Evolutionary conservation across 83 land plant species (phyloP).

Genomic region (Picea mariana): DNA sequence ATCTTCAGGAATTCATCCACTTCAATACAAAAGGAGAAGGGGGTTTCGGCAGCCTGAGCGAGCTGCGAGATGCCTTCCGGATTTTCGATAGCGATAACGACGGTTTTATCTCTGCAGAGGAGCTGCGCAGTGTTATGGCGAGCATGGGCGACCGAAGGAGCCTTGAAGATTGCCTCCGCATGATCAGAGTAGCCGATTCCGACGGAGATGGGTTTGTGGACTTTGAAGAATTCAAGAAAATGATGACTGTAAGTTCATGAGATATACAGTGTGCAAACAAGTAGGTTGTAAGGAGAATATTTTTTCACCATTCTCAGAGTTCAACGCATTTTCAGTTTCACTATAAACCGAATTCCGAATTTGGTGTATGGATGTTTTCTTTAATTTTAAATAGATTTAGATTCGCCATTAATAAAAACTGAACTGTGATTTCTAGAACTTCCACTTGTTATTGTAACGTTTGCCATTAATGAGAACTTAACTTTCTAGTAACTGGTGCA

Average conservation of each 20-base stretch:
- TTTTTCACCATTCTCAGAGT: no score
- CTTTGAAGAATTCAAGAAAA: constrained; percentile 29
- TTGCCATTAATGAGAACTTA: no score
- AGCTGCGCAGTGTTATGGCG: constrained; percentile 29
- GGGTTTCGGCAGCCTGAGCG: constrained; percentile 2
- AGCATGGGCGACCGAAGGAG: constrained; percentile 21
- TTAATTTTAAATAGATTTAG: no score
- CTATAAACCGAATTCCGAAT: no score
- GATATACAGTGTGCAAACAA: no score
- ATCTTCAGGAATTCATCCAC: constrained; percentile 29
- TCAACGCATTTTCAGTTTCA: no score
- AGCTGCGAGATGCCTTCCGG: constrained; percentile 24
- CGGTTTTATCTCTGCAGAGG: constrained; percentile 37
- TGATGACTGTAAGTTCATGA: constrained; percentile 20
- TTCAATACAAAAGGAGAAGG: constrained; percentile 4
- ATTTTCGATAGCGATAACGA: constrained; percentile 30
- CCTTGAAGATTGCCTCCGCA: constrained; percentile 31
- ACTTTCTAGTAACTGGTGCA: no score
- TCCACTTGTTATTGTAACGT: no score
- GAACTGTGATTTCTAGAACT: no score
- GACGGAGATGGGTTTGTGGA: constrained; percentile 35
- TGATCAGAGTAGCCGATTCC: constrained; percentile 29
- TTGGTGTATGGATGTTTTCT: no score
- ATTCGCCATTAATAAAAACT: no score
- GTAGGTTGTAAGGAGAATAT: no score